Percentiles rank a stretch among this genome's conserved stretches.
Evolutionary conservation across 2,329 filamentous ascomycete species (phyloP).

Genomic region (Colletotrichum sp.): DNA sequence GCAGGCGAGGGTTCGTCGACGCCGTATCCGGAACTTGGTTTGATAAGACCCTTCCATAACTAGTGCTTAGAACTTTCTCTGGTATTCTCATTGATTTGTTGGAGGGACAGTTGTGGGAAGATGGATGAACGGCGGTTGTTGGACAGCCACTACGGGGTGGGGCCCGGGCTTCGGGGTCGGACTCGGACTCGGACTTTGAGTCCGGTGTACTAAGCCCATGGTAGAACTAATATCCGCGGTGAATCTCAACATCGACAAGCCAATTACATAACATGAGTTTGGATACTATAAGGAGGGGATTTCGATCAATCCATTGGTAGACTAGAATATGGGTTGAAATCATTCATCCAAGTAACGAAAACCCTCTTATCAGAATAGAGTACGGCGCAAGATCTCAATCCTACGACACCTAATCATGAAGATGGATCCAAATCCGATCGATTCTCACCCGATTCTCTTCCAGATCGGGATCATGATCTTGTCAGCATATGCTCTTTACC

Average conservation of each 20-base stretch:
- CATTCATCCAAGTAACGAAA: not conserved
- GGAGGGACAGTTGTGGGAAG: not conserved
- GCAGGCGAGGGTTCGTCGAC: slow-evolving; percentile 52
- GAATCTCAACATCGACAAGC: not conserved
- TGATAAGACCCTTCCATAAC: not conserved
- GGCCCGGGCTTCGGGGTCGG: not conserved
- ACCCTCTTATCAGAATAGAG: not conserved
- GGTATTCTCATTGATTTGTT: not conserved
- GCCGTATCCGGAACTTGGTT: slow-evolving; percentile 21
- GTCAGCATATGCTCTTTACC: not conserved
- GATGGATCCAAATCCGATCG: not conserved
- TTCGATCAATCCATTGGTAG: too few relatives aligned
- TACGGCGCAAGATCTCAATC: not conserved
- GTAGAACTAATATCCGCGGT: not conserved
- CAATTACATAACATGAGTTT: not conserved
- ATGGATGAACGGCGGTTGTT: not conserved
- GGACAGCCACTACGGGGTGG: not conserved
- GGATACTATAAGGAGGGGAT: not conserved
- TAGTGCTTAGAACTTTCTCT: too few relatives aligned
- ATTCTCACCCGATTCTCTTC: not conserved
- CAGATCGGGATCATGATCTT: not conserved
- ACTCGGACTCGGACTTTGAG: not conserved
- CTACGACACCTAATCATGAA: not conserved
- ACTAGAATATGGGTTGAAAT: too few relatives aligned
- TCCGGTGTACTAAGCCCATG: not conserved